These are phyloP conservation scores for Tuber indicum DNA, from an alignment of 495 filamentous ascomycete genomes.

Conservation along the genomic window DNA sequence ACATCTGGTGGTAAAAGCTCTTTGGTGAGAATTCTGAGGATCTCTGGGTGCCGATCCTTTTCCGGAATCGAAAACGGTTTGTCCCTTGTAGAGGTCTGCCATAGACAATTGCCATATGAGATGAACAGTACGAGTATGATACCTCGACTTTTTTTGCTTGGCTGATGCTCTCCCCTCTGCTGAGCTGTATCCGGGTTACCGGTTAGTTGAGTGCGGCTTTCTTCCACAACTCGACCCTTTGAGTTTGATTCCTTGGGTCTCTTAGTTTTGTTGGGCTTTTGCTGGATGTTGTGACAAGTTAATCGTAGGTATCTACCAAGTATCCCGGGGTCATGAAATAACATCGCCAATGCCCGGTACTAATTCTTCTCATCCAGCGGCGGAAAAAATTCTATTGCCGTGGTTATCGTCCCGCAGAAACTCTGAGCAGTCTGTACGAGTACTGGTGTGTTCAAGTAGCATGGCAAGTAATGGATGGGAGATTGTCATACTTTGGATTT, in stretches of 20 bases:
- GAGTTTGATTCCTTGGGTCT: not conserved
- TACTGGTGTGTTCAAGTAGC: not conserved
- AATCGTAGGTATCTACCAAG: not conserved
- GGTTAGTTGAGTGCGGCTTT: not conserved
- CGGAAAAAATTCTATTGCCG: not conserved
- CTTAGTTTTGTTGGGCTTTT: not conserved
- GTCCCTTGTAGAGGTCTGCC: not conserved
- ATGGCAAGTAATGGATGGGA: not conserved
- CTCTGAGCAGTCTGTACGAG: too few species aligned
- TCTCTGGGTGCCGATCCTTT: not conserved
- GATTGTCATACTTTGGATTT: not conserved
- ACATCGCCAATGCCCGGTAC: not conserved
- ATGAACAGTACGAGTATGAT: too few species aligned
- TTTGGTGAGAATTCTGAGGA: not conserved
- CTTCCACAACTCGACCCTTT: not conserved
- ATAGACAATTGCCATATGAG: not conserved
- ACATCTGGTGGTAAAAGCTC: not conserved
- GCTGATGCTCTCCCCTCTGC: not conserved
- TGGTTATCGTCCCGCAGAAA: not conserved
- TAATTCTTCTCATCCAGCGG: not conserved
- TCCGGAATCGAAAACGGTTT: not conserved
- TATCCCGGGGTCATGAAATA: not conserved
- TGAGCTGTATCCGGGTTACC: not conserved
- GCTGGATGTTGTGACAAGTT: not conserved
- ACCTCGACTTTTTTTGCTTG: not conserved